A percentile compares a stretch with the other conserved stretches of the same genome.
Conservation (phyloP, 2,329 filamentous ascomycete species). For the Trichoderma harzianum region DNA sequence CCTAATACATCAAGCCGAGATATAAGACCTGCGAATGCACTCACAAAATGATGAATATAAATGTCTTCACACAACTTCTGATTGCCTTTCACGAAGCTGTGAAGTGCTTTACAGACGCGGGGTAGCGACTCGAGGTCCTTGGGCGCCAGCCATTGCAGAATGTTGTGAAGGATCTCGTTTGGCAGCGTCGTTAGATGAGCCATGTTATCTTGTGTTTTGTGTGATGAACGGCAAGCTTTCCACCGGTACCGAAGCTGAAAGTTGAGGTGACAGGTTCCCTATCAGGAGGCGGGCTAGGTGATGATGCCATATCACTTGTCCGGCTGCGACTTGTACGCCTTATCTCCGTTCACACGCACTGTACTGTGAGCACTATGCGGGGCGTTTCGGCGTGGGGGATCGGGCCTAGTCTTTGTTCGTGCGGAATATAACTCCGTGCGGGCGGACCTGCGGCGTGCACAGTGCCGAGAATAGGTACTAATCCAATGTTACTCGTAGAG, state of each 20-base stretch:
- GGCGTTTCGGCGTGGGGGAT: not conserved
- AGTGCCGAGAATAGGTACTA: not conserved
- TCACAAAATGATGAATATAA: slow-evolving; percentile 57
- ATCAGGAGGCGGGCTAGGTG: not conserved
- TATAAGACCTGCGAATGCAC: slow-evolving; percentile 13
- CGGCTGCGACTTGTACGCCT: not conserved
- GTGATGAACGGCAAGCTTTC: too few species aligned
- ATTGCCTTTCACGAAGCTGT: slow-evolving; percentile 56
- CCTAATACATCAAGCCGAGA: not conserved
- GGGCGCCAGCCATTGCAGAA: slow-evolving; percentile 55
- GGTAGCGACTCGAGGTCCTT: slow-evolving; percentile 53
- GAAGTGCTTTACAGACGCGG: slow-evolving; percentile 50
- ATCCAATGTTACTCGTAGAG: not conserved
- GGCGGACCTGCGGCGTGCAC: not conserved
- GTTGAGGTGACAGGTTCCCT: not conserved
- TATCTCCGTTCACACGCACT: slow-evolving; percentile 1
- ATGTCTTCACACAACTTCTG: slow-evolving; percentile 57
- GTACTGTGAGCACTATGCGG: not conserved
- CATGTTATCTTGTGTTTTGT: not conserved
- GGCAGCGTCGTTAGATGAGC: slow-evolving; percentile 42
- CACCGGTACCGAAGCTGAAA: not conserved
- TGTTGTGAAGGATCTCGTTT: slow-evolving; percentile 60
- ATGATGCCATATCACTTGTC: slow-evolving; percentile 9
- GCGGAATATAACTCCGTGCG: not conserved
- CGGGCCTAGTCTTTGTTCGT: not conserved